Evolutionary conservation across 139 green algal genomes (phyloP).

Genomic region (Chlorella sp.): DNA sequence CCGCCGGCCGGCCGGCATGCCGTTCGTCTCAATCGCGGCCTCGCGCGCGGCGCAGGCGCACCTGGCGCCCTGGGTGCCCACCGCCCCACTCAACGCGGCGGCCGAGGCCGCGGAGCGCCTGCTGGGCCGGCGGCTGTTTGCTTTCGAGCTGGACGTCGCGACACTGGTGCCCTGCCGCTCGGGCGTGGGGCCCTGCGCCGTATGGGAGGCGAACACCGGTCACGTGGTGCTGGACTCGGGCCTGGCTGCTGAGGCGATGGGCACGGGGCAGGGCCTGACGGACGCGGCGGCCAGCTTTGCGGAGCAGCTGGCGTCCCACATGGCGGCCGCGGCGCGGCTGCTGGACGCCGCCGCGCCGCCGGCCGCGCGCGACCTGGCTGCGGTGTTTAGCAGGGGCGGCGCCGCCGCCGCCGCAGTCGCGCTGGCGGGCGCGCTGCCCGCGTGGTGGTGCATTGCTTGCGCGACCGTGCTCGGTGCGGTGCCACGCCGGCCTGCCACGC

Average conservation of each 20-base stretch:
- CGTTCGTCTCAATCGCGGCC: slow-evolving; percentile 24
- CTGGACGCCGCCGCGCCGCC: neutral
- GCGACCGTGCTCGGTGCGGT: neutral
- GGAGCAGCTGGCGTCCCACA: neutral
- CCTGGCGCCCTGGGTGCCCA: neutral
- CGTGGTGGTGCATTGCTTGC: slow-evolving; percentile 27
- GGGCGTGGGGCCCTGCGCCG: slow-evolving; percentile 19
- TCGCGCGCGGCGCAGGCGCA: neutral
- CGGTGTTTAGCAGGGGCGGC: neutral
- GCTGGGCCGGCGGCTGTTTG: slow-evolving; percentile 11
- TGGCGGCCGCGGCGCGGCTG: neutral
- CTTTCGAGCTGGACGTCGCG: slow-evolving; percentile 23
- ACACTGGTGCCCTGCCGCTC: neutral
- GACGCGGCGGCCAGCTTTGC: slow-evolving; percentile 4
- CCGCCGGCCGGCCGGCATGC: neutral
- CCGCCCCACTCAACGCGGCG: slow-evolving; percentile 23
- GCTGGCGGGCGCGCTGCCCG: neutral
- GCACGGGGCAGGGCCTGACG: neutral
- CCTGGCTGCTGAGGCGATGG: neutral
- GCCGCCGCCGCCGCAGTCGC: neutral
- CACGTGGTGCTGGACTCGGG: slow-evolving; percentile 21
- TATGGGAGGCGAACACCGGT: slow-evolving; percentile 43
- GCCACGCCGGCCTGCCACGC: neutral
- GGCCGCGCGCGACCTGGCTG: neutral
- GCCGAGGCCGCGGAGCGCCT: neutral